Percentiles rank a stretch among this genome's conserved stretches.
Conservation (phyloP, 2,329 filamentous ascomycete genomes). For the Canariomyces notabilis region DNA sequence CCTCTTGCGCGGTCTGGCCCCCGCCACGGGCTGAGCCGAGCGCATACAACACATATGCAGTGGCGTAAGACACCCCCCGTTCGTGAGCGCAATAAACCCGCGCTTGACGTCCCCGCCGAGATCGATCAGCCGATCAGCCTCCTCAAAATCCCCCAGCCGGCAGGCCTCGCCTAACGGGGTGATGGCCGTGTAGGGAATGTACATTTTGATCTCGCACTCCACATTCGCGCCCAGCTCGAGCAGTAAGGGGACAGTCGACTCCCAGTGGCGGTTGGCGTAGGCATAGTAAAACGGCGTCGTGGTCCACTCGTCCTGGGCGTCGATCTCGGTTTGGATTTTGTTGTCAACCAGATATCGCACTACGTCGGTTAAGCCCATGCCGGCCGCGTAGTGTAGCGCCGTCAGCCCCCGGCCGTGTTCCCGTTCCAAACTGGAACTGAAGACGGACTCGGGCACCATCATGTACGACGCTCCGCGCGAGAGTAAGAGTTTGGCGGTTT, state of each 20-base stretch:
- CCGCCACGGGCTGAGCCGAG: conserved; percentile 16
- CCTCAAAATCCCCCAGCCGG: conserved; percentile 23
- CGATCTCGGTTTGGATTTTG: conserved; percentile 19
- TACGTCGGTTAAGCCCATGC: conserved; percentile 20
- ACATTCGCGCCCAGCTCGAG: conserved; percentile 26
- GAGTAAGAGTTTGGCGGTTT: conserved; percentile 25
- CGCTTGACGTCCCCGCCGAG: conserved; percentile 22
- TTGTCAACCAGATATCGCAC: conserved; percentile 21
- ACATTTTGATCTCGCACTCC: conserved; percentile 24
- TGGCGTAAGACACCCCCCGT: conserved; percentile 23
- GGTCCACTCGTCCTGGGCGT: conserved; percentile 20
- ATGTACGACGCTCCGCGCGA: conserved; percentile 19
- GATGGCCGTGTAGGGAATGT: conserved; percentile 27
- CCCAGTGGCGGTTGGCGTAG: conserved; percentile 24
- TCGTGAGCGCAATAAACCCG: conserved; percentile 19
- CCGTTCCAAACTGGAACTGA: neutral
- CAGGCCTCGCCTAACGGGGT: conserved; percentile 27
- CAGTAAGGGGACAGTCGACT: conserved; percentile 24
- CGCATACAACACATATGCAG: conserved; percentile 27
- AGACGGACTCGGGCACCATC: conserved; percentile 18
- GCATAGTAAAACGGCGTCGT: conserved; percentile 29
- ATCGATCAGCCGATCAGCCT: conserved; percentile 21
- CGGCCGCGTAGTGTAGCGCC: conserved; percentile 28
- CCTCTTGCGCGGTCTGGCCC: conserved; percentile 1
- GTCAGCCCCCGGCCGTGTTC: conserved; percentile 13